Evolutionary conservation across 345 rosid species (phyloP), one percentile per base, ranked within the genome.

Genomic region (Aegle marmelos): DNA sequence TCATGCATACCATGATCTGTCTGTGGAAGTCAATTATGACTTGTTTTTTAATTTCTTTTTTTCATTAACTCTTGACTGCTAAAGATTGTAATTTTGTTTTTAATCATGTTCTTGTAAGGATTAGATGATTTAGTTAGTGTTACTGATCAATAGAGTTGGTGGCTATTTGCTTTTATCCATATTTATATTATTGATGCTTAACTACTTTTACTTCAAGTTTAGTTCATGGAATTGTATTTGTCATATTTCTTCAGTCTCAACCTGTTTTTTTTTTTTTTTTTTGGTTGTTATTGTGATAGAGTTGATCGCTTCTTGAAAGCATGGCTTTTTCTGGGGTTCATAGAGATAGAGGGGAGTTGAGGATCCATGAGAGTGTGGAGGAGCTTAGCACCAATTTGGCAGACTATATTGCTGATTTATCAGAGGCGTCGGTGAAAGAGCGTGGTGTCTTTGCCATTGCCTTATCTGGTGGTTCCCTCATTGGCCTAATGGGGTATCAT

Each of bases 401-500:
- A 22, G 97, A 91, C 79, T 91, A 90, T 79, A 83, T 93, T 87
- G 95, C 94, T 76, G 93, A 89, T 76, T 73, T 93, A 79, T 95
- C 98, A 31, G 98, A 95, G 83, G 90, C 89, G 22, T 91, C 92
- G 0, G 94, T 91, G 75, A 91, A 92, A 86, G 97, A 95, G 50
- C 86, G 94, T 60, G 97, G 94, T 7, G 87, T 84, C 75, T 92
- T 93, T 88, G 90, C 94, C 80, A 86, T 93, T 80, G 98, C 91
- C 63, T 82, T 95, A 67, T 93, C 98, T 56, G 98, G 97, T 77
- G 98, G 94, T 82, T 91, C 94, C 79, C 91, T 93, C 87, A 86
- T 93, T 75, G 83, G 86, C 83, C 85, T 90, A 74, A 80, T 95
- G 86, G 90, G 98, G 98, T 91, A 91, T 34, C 28, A 7, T 28